A percentile compares a stretch with the other conserved stretches of the same genome.
phyloP scores from a whole-genome alignment of 768 basidiomycete species.

The Nevesoporus exiguus region DNA sequence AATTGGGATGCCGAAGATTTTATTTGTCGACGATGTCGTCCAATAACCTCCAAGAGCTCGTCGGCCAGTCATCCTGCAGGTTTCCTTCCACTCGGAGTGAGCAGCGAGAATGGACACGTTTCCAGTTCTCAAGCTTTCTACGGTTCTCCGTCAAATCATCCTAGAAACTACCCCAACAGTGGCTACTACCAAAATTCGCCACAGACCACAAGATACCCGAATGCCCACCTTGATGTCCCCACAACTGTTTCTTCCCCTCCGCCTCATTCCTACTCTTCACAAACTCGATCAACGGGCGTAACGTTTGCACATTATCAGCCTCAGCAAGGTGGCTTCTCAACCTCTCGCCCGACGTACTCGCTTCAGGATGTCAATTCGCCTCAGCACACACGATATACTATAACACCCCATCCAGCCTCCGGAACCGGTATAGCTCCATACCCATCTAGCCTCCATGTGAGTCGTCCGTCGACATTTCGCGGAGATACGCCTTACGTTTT shows the following conservation, averaged over 20 bases:
- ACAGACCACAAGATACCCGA: slow-evolving; percentile 21
- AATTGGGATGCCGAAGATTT: slow-evolving; percentile 90
- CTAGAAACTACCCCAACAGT: slow-evolving; percentile 16
- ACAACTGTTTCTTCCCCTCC: slow-evolving; percentile 13
- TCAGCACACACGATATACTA: slow-evolving; percentile 19
- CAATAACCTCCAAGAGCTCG: slow-evolving; percentile 8
- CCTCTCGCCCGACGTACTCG: slow-evolving; percentile 30
- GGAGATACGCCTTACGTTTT: neutral
- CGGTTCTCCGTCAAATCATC: slow-evolving; percentile 10
- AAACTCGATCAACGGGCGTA: slow-evolving; percentile 24
- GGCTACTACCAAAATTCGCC: slow-evolving; percentile 15
- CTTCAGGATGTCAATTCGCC: slow-evolving; percentile 17
- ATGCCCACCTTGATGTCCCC: slow-evolving; percentile 20
- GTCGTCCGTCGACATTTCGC: neutral
- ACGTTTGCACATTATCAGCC: slow-evolving; percentile 39
- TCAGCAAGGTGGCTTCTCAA: slow-evolving; percentile 36
- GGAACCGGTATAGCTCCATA: slow-evolving; percentile 21
- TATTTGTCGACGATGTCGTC: slow-evolving; percentile 58
- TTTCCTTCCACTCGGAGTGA: slow-evolving; percentile 7
- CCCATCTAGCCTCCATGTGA: slow-evolving; percentile 26
- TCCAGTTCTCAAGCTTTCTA: slow-evolving; percentile 14
- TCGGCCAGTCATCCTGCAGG: slow-evolving; percentile 5
- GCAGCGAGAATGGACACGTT: slow-evolving; percentile 9
- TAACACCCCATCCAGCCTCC: slow-evolving; percentile 14
- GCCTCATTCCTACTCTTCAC: slow-evolving; percentile 17